Base-by-base conservation (phyloP, 768 basidiomycete species). In the Filobasidium wieringae region DNA sequence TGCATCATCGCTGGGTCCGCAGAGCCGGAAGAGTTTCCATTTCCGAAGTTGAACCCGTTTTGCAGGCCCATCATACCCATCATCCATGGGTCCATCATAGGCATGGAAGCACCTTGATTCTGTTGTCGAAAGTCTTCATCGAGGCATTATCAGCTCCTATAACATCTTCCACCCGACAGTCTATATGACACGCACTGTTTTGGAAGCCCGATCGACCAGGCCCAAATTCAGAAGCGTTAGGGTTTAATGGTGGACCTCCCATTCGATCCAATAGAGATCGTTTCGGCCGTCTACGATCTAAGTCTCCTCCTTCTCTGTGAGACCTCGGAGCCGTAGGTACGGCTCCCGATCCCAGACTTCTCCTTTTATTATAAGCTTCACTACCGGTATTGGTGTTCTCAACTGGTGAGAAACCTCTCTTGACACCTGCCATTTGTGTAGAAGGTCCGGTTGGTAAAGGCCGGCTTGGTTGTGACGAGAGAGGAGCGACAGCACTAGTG, bases 1-100 rank as follows among this genome's bases (percentile, higher is more conserved):
- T 90, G 89, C 64, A 92, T 73, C 74, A 85, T 77, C 56, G 76
- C 78, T 80, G 85, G 84, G 69, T 88, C 83, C 80, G 85, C 80
- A 32, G 36, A 47, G 4, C 59, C 45, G 31, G 33, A n/a, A n/a
- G n/a, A n/a, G n/a, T n/a, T n/a, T n/a, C n/a, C n/a, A n/a, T n/a
- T n/a, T 14, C 24, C 24, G 29, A 47, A 47, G 43, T 19, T 47
- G 43, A 47, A 47, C 14, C 43, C 43, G 43, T 26, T 26, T 24
- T 47, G 43, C 43, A 47, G 22, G 5, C 43, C 43, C 43, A 47
- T 47, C 43, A 47, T 47, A 27, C 24, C 29, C 43, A 47, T 47
- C 43, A 47, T 47, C 22, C 22, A 47, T 19, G 43, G 43, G 43
- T 47, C 43, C 43, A 47, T 47, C 37, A 55, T 45, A 4, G 40